Conservation (phyloP, 2,329 filamentous ascomycete species). For the Hymenoscyphus linearis region DNA sequence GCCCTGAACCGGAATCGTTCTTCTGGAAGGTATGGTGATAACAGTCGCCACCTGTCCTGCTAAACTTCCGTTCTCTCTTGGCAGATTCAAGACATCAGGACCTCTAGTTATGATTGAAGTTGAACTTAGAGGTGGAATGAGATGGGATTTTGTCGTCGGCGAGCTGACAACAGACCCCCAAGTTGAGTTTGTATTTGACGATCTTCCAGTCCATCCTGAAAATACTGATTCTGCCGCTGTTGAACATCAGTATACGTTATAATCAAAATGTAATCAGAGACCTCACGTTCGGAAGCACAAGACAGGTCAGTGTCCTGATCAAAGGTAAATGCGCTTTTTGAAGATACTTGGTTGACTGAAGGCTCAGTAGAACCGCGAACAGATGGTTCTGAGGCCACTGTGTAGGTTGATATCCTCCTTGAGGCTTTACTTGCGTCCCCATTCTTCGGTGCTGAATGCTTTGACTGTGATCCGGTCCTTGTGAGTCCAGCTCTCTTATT, state of each 20-base stretch:
- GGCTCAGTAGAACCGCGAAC: constrained; percentile 9
- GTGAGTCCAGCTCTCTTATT: constrained; percentile 23
- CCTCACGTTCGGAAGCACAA: constrained; percentile 23
- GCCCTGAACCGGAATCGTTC: constrained; percentile 18
- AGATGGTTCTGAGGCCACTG: constrained; percentile 14
- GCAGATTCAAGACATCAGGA: constrained; percentile 36
- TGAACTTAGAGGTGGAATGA: constrained; percentile 38
- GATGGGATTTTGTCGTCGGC: constrained; percentile 18
- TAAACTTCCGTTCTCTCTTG: constrained; percentile 30
- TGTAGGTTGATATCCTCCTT: constrained; percentile 18
- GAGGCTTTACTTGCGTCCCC: constrained; percentile 12
- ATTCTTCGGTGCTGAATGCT: constrained; percentile 3
- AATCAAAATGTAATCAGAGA: background rate
- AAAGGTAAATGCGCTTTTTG: constrained; percentile 12
- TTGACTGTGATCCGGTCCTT: constrained; percentile 9
- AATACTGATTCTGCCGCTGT: constrained; percentile 39
- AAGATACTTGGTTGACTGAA: constrained; percentile 10
- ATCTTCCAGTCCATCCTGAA: constrained; percentile 40
- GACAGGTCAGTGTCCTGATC: constrained; percentile 12
- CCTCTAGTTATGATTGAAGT: constrained; percentile 40
- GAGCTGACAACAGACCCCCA: constrained; percentile 32
- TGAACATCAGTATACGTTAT: constrained; percentile 10
- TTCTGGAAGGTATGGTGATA: constrained; percentile 34
- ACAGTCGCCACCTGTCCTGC: constrained; percentile 34
- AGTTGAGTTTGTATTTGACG: constrained; percentile 32